Evolutionary conservation across 2,329 filamentous ascomycete species (phyloP), one percentile per base, ranked within the genome.

Genomic region (Chrysosphaeria jannelii): DNA sequence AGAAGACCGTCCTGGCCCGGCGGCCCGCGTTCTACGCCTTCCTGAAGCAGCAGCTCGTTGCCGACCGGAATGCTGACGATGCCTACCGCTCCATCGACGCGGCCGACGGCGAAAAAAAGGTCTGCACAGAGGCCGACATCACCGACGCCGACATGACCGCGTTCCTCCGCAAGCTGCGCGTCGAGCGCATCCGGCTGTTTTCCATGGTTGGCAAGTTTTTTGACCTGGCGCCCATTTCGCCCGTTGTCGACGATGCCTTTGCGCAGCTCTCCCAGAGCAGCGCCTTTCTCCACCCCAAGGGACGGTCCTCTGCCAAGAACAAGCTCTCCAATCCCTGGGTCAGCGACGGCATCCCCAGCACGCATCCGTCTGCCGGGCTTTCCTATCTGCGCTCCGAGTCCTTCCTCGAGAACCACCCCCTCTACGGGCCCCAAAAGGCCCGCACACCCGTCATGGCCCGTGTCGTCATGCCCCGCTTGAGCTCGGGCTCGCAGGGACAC

Each of bases 301-400:
- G n/a, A n/a, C n/a, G n/a, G n/a, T n/a, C n/a, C n/a, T 4, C 37
- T 12, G 33, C 36, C 6, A 11, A 11, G 10, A 20, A 20, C 19
- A 11, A 5, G 8, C 6, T 8, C 12, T 7, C 23, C 13, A 49
- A 38, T 29, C 53, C 53, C 1, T 63, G 59, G 30, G 48, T 51
- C 8, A 43, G 45, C 22, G 37, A 43, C 9, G 60, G 60, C 2
- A 60, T 60, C n/a, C 61, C 60, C 1, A 44, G 48, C 6, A 60
- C 54, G 11, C 60, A 66, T 31, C 61, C 61, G 4, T 66, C 60
- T 9, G 61, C 54, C 15, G 60, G 60, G 28, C 45, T 66, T 24
- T 61, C 58, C 25, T 66, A 66, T 39, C 43, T 65, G 27, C 53
- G 60, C 24, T 60, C 57, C 2, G 40, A 40, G 18, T 46, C 50